phyloP scores from a whole-genome alignment of 306 rosid species.

The Oemleria cerasiformis region DNA sequence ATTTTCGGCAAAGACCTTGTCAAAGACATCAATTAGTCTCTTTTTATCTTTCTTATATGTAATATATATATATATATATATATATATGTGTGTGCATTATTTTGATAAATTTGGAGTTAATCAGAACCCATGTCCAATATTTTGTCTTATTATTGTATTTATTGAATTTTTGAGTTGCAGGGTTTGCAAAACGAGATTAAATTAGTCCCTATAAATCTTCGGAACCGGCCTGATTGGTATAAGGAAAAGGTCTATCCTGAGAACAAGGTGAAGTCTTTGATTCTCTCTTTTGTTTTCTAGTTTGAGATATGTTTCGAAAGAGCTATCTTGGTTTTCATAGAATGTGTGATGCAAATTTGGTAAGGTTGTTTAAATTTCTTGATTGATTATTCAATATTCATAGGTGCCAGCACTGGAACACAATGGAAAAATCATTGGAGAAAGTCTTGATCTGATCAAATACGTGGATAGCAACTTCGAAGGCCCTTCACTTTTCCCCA shows the following conservation, averaged over 20 bases:
- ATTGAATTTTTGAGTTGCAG: conserved; percentile 31
- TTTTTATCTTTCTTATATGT: too few species aligned
- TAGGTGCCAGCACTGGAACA: conserved; percentile 93
- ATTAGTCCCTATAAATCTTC: conserved; percentile 60
- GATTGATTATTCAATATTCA: conserved; percentile 3
- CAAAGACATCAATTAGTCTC: too few species aligned
- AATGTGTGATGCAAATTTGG: background rate
- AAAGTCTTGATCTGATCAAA: conserved; percentile 82
- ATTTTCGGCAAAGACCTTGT: background rate
- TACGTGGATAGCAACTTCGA: conserved; percentile 58
- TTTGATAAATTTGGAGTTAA: background rate
- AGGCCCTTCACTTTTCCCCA: conserved; percentile 58
- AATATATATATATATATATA: too few species aligned
- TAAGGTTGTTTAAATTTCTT: background rate
- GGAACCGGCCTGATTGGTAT: conserved; percentile 75
- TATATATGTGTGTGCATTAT: too few species aligned
- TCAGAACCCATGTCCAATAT: background rate
- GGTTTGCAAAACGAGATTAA: conserved; percentile 69
- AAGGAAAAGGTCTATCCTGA: conserved; percentile 69
- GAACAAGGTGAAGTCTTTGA: conserved; percentile 43
- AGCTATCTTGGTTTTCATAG: background rate
- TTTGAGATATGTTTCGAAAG: too few species aligned
- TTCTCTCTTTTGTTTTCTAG: background rate
- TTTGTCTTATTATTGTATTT: background rate
- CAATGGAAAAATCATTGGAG: conserved; percentile 74